Evolutionary conservation across 345 rosid genomes (phyloP).

Genomic region (Brassica carinata): DNA sequence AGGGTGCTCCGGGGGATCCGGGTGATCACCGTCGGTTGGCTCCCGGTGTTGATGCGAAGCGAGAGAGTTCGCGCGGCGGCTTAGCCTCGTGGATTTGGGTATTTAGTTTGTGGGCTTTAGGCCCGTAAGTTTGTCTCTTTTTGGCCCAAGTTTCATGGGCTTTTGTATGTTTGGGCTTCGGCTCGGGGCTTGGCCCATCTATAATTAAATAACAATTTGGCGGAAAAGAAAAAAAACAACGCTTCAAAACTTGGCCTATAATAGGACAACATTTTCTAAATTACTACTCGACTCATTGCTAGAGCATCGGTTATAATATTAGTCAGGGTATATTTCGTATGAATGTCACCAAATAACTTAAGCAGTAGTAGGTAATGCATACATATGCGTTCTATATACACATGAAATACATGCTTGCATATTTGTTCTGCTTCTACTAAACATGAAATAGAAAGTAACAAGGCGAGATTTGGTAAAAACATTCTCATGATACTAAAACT

Average conservation of each 20-base stretch:
- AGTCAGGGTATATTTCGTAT: background rate
- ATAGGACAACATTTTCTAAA: background rate
- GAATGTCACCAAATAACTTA: background rate
- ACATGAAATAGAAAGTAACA: conserved; percentile 22
- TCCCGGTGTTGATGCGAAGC: too few species aligned
- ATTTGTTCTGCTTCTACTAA: background rate
- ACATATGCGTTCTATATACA: background rate
- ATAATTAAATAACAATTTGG: too few species aligned
- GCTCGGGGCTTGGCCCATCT: too few species aligned
- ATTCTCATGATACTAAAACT: conserved; percentile 15
- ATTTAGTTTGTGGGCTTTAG: too few species aligned
- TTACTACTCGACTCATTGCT: background rate
- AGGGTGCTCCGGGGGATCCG: too few species aligned
- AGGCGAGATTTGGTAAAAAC: background rate
- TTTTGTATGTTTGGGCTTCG: too few species aligned
- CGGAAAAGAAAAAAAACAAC: too few species aligned
- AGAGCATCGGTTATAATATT: background rate
- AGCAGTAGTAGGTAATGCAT: conserved; percentile 17
- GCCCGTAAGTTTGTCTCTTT: too few species aligned
- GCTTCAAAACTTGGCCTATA: background rate
- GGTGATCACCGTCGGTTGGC: too few species aligned
- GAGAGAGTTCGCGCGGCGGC: too few species aligned
- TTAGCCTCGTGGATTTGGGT: too few species aligned
- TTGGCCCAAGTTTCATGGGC: too few species aligned
- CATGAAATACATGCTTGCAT: background rate